Evolutionary conservation across 1,139 yeast species (phyloP).

Genomic region (Lodderomyces beijingensis): DNA sequence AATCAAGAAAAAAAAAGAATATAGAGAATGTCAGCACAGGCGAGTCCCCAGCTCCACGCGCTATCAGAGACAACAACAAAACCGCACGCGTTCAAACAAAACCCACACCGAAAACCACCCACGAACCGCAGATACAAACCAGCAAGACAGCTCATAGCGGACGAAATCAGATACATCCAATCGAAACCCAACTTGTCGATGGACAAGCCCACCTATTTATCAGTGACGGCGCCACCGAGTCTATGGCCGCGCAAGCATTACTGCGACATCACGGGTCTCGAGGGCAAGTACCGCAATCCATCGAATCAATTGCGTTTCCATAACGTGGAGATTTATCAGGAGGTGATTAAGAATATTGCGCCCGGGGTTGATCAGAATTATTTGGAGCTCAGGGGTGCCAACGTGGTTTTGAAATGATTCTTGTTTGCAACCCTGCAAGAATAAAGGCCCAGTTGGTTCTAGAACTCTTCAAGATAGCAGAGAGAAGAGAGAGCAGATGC

Average conservation of each 20-base stretch:
- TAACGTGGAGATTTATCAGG: slow-evolving; percentile 78
- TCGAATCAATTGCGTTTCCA: slow-evolving; percentile 74
- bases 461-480: too few species aligned
- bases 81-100: slow-evolving; percentile 51
- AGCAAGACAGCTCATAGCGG: slow-evolving; percentile 67
- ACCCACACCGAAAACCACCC: slow-evolving; percentile 40
- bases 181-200: slow-evolving; percentile 34
- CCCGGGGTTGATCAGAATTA: slow-evolving; percentile 95
- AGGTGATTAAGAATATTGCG: slow-evolving; percentile 72
- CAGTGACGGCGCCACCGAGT: slow-evolving; percentile 85
- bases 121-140: slow-evolving; percentile 70
- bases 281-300: slow-evolving; percentile 73
- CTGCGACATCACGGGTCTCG: slow-evolving; percentile 92
- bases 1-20: too few species aligned
- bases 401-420: slow-evolving; percentile 61
- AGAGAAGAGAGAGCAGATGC: slow-evolving; percentile 15
- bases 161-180: slow-evolving; percentile 65
- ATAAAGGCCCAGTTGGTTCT: too few species aligned
- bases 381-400: slow-evolving; percentile 81
- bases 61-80: slow-evolving; percentile 41
- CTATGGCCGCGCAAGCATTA: slow-evolving; percentile 75
- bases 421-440: too few species aligned
- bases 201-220: slow-evolving; percentile 55
- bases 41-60: slow-evolving; percentile 22
- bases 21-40: slow-evolving; percentile 4